phyloP scores from a whole-genome alignment of 768 basidiomycete genomes.

The Pholiota conissans region DNA sequence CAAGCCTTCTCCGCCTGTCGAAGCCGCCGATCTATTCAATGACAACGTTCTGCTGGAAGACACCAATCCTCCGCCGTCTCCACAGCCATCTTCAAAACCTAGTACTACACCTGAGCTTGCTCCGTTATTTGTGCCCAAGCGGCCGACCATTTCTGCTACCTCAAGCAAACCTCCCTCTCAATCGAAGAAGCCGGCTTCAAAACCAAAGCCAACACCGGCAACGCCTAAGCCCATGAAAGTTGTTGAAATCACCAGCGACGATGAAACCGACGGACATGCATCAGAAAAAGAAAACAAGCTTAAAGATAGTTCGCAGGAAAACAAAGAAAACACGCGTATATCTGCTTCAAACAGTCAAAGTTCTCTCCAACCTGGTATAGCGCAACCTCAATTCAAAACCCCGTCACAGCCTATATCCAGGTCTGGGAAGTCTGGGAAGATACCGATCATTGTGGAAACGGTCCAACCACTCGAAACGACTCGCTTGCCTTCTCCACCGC shows the following conservation, averaged over 20 bases:
- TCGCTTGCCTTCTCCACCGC: conserved; percentile 8
- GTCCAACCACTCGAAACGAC: conserved; percentile 6
- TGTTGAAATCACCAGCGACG: conserved; percentile 42
- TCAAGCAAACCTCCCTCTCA: conserved; percentile 2
- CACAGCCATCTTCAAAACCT: conserved; percentile 1
- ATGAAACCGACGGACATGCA: conserved; percentile 27
- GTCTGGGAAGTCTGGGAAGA: background rate
- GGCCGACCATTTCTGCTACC: conserved; percentile 6
- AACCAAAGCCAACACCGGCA: background rate
- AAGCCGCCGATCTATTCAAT: conserved; percentile 15
- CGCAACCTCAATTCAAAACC: background rate
- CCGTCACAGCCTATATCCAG: background rate
- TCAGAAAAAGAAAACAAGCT: conserved; percentile 15
- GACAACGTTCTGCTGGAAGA: conserved; percentile 21
- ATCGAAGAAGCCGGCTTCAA: background rate
- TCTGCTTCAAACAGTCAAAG: background rate
- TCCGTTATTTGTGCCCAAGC: conserved; percentile 24
- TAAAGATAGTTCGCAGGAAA: background rate
- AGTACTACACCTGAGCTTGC: conserved; percentile 11
- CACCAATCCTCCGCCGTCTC: conserved; percentile 11
- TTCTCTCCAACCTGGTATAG: background rate
- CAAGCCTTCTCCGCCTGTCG: conserved; percentile 12
- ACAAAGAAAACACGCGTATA: background rate
- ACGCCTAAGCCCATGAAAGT: conserved; percentile 29
- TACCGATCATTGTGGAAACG: conserved; percentile 8